Evolutionary conservation across 2,329 filamentous ascomycete species (phyloP).

Genomic region (Penicillium sp.): DNA sequence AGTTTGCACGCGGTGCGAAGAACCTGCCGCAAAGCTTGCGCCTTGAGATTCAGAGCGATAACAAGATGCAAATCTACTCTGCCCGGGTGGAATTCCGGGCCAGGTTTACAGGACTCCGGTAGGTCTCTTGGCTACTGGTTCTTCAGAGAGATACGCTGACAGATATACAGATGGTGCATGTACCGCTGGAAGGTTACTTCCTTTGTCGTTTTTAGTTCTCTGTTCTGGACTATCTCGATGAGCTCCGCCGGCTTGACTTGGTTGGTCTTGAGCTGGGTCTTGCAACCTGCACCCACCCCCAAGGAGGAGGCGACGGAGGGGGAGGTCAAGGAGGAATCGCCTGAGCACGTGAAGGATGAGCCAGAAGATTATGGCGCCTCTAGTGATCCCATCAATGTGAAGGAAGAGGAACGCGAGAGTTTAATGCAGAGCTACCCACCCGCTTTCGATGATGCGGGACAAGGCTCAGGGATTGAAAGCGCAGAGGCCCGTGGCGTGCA

Average conservation of each 20-base stretch:
- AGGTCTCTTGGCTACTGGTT: constrained; percentile 18
- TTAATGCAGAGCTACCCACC: constrained; percentile 19
- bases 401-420: constrained; percentile 29
- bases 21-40: constrained; percentile 55
- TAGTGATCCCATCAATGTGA: constrained; percentile 25
- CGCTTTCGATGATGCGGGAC: constrained; percentile 45
- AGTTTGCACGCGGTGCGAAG: constrained; percentile 58
- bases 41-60: constrained; percentile 69
- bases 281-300: constrained; percentile 25
- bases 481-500: constrained; percentile 31
- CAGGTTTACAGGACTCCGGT: constrained; percentile 68
- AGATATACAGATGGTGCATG: constrained; percentile 67
- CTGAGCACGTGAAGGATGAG: constrained; percentile 17
- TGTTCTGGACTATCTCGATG: constrained; percentile 78
- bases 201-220: constrained; percentile 64
- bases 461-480: constrained; percentile 53
- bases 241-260: constrained; percentile 65
- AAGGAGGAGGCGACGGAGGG: constrained; percentile 12
- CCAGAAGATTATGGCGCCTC: constrained; percentile 11
- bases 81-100: constrained; percentile 69
- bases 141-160: constrained; percentile 17
- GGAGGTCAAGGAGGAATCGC: constrained; percentile 31
- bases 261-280: constrained; percentile 52
- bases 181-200: constrained; percentile 73
- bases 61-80: constrained; percentile 73